These are phyloP conservation scores for Penicillium sp. DNA, from an alignment of 2,329 filamentous ascomycete species.

Conservation along the genomic window DNA sequence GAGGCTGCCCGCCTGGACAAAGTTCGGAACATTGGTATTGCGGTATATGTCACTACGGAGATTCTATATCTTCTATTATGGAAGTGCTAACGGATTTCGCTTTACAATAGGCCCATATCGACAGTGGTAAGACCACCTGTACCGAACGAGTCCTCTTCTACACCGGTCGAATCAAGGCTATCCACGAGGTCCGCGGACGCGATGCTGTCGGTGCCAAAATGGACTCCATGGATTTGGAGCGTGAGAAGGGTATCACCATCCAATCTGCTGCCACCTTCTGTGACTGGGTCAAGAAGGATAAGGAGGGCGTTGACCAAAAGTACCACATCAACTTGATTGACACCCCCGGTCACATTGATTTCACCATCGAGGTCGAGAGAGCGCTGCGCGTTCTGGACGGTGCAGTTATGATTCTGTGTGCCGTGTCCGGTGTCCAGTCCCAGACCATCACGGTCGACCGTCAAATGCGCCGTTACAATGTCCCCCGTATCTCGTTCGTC, in stretches of 20 bases:
- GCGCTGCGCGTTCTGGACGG: conserved; percentile 93
- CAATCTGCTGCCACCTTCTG: conserved; percentile 98
- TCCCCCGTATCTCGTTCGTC: conserved; percentile 92
- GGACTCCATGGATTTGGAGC: conserved; percentile 99
- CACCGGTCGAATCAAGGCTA: conserved; percentile 93
- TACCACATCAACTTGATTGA: conserved; percentile 99
- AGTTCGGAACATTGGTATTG: conserved; percentile 97
- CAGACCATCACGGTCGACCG: conserved; percentile 98
- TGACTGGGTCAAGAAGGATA: conserved; percentile 88
- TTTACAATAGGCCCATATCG: conserved; percentile 80
- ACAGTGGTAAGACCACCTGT: conserved; percentile 96
- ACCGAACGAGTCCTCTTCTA: conserved; percentile 98
- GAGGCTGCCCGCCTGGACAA: conserved; percentile 78
- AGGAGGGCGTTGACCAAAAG: conserved; percentile 78
- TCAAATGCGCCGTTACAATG: conserved; percentile 98
- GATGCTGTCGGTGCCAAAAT: conserved; percentile 98
- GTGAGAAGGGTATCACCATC: conserved; percentile 98
- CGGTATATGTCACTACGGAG: conserved; percentile 62
- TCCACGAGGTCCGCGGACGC: conserved; percentile 89
- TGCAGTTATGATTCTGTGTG: conserved; percentile 97
- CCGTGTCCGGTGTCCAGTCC: conserved; percentile 94
- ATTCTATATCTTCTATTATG: not conserved
- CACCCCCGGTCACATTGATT: conserved; percentile 97
- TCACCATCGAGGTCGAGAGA: conserved; percentile 97
- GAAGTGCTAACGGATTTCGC: conserved; percentile 16